Percentiles rank a stretch among this genome's conserved stretches.
These are phyloP conservation scores for Cryptomeria japonica DNA, from an alignment of 75 land plant species.

Conservation along the genomic window DNA sequence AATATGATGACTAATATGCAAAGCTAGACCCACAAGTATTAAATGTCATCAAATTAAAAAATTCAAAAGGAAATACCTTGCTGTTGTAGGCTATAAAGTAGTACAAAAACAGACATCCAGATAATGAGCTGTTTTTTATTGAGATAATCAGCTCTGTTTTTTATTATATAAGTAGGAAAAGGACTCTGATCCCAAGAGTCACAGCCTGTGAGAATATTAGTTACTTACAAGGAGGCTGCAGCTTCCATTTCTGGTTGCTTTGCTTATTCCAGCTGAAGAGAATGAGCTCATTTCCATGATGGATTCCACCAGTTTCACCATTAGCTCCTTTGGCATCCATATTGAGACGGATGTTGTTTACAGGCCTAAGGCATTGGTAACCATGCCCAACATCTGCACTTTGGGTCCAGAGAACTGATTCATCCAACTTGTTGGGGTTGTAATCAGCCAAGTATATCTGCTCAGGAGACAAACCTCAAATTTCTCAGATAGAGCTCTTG, in stretches of 20 bases:
- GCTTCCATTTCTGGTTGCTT: neutral
- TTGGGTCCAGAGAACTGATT: neutral
- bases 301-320: neutral
- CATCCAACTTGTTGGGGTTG: neutral
- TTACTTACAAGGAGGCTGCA: neutral
- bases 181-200: no score
- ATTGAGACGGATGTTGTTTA: constrained; percentile 6
- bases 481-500: no score
- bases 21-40: no score
- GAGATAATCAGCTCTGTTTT: no score
- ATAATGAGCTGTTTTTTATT: no score
- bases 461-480: neutral
- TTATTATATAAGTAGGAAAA: no score
- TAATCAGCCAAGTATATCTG: neutral
- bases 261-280: neutral
- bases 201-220: no score
- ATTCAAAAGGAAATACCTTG: no score
- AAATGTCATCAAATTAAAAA: no score
- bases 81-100: no score
- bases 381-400: constrained; percentile 3
- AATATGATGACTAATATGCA: no score
- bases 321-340: constrained; percentile 5
- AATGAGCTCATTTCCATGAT: neutral
- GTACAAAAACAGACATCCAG: no score
- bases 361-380: constrained; percentile 11